Evolutionary conservation across 2,329 filamentous ascomycete genomes (phyloP).

Genomic region (Alternaria atra): DNA sequence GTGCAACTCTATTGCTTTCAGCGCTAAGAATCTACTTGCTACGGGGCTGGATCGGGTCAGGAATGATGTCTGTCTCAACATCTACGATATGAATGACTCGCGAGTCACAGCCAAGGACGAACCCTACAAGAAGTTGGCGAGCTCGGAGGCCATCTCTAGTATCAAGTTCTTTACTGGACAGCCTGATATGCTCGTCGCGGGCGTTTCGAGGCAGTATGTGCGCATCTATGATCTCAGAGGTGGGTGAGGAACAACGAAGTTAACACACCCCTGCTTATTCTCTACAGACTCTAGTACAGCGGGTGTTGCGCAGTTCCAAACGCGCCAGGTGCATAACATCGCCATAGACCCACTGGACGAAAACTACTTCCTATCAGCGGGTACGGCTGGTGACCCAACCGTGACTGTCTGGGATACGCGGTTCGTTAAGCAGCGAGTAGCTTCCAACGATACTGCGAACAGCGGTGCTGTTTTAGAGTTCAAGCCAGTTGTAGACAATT

Average conservation of each 20-base stretch:
- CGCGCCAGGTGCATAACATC: conserved; percentile 71
- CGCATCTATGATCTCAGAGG: conserved; percentile 81
- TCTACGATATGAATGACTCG: conserved; percentile 76
- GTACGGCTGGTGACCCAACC: conserved; percentile 74
- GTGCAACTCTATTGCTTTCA: conserved; percentile 85
- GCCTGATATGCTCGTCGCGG: conserved; percentile 77
- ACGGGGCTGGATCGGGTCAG: conserved; percentile 82
- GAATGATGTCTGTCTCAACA: conserved; percentile 82
- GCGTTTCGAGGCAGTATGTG: conserved; percentile 77
- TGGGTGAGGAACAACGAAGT: conserved; percentile 52
- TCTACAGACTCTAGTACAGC: conserved; percentile 51
- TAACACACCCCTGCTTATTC: conserved; percentile 21
- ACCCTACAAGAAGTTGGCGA: conserved; percentile 65
- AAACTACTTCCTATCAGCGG: conserved; percentile 84
- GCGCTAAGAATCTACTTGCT: conserved; percentile 73
- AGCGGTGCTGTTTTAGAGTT: conserved; percentile 65
- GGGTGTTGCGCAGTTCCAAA: conserved; percentile 60
- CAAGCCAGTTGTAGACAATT: conserved; percentile 61
- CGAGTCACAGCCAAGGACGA: conserved; percentile 62
- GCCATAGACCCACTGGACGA: conserved; percentile 81
- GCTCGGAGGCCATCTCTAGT: conserved; percentile 77
- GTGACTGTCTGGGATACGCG: conserved; percentile 83
- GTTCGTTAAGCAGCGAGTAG: conserved; percentile 48
- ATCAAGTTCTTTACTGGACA: conserved; percentile 83
- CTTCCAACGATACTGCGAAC: conserved; percentile 62